These are phyloP conservation scores for Wickerhamiella pararugosa DNA, from an alignment of 1,139 yeast genomes.

Conservation along the genomic window DNA sequence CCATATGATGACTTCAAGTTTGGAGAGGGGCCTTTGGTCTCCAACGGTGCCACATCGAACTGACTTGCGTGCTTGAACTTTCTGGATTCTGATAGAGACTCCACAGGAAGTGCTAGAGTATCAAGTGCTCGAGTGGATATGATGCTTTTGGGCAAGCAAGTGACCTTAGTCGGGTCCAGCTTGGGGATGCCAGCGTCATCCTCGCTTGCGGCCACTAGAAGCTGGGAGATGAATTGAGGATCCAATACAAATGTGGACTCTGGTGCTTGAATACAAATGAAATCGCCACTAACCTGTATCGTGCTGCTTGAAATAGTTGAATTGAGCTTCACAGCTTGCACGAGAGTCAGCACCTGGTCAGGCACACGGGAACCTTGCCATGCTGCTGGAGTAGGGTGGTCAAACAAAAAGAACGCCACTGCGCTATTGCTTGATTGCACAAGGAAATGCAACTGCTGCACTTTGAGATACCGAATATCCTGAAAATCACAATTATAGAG, in stretches of 20 bases:
- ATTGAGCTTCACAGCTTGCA: not conserved
- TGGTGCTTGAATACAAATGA: constrained; percentile 5
- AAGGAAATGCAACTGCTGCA: constrained; percentile 7
- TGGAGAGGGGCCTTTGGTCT: not conserved
- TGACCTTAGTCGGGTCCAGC: not conserved
- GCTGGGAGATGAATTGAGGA: constrained; percentile 13
- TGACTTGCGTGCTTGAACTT: not conserved
- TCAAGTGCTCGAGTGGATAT: not conserved
- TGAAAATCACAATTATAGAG: constrained; percentile 32
- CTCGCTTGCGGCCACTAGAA: not conserved
- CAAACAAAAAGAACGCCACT: constrained; percentile 9
- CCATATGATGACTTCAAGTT: not conserved
- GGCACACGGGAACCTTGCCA: not conserved
- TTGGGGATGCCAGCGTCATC: not conserved
- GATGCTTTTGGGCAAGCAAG: not conserved
- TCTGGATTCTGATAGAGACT: not conserved
- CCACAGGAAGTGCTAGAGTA: not conserved
- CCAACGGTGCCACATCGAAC: not conserved
- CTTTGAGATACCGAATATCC: constrained; percentile 20
- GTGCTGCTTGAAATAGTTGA: not conserved
- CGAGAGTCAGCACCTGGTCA: not conserved
- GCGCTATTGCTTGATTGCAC: constrained; percentile 8
- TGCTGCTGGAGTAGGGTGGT: constrained; percentile 1
- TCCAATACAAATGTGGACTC: constrained; percentile 3
- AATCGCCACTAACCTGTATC: not conserved